A percentile compares a stretch with the other conserved stretches of the same genome.
Conservation (phyloP, 805 yeast species). For the Kluyveromyces aestuarii region DNA sequence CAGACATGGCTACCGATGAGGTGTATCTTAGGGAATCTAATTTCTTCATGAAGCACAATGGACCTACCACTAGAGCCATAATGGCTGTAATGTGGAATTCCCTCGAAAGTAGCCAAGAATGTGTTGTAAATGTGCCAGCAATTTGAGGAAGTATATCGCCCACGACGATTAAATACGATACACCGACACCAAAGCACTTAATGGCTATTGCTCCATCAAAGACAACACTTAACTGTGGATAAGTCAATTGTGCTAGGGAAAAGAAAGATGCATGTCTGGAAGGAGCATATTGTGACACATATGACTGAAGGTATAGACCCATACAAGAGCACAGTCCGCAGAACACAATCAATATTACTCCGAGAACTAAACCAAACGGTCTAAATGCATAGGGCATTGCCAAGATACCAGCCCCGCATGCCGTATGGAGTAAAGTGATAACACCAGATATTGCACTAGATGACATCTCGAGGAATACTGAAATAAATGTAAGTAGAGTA, state of each 20-base stretch:
- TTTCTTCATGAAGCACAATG: slow-evolving; percentile 61
- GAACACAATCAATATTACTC: slow-evolving; percentile 16
- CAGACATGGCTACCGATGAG: slow-evolving; percentile 69
- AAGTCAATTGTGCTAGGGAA: slow-evolving; percentile 49
- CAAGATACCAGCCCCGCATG: slow-evolving; percentile 54
- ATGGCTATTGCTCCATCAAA: slow-evolving; percentile 63
- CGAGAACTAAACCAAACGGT: slow-evolving; percentile 26
- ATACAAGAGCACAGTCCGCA: slow-evolving; percentile 22
- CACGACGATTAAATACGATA: slow-evolving; percentile 58
- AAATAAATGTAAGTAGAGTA: not conserved
- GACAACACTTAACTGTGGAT: slow-evolving; percentile 49
- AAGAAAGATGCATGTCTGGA: slow-evolving; percentile 53
- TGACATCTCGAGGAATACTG: slow-evolving; percentile 11
- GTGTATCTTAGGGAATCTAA: slow-evolving; percentile 81
- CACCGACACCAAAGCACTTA: slow-evolving; percentile 64
- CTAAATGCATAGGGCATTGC: slow-evolving; percentile 66
- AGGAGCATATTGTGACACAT: slow-evolving; percentile 45
- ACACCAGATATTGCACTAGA: slow-evolving; percentile 24
- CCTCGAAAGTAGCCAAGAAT: slow-evolving; percentile 32
- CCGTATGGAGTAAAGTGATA: slow-evolving; percentile 27
- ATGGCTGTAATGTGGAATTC: slow-evolving; percentile 55
- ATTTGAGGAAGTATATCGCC: slow-evolving; percentile 66
- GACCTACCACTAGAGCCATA: slow-evolving; percentile 36
- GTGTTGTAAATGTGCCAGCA: slow-evolving; percentile 19
- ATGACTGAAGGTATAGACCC: slow-evolving; percentile 57